Percentiles rank a stretch among this genome's conserved stretches.
Evolutionary conservation across 495 filamentous ascomycete species (phyloP).

Genomic region (Penicillium chermesinum): DNA sequence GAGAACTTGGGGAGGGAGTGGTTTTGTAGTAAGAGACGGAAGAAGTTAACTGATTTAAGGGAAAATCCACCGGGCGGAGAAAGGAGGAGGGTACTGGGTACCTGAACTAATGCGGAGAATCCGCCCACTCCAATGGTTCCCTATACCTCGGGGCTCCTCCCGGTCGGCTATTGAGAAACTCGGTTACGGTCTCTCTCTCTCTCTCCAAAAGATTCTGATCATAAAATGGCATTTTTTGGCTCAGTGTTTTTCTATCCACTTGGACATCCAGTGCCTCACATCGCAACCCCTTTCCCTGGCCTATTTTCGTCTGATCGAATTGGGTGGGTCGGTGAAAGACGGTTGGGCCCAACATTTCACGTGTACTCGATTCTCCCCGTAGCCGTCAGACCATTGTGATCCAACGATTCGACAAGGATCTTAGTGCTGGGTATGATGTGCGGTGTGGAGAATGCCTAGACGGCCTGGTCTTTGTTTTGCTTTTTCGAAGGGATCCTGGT

Average conservation of each 20-base stretch:
- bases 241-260: background rate
- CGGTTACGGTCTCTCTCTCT: background rate
- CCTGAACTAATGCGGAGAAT: conserved; percentile 15
- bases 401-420: background rate
- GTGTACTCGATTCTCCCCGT: conserved; percentile 27
- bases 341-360: conserved; percentile 27
- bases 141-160: background rate
- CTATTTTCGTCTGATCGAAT: conserved; percentile 1
- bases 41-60: conserved; percentile 18
- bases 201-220: background rate
- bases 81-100: conserved; percentile 20
- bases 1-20: background rate
- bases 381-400: conserved; percentile 25
- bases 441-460: no score
- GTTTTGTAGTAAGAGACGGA: background rate
- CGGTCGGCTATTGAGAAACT: background rate
- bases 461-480: no score
- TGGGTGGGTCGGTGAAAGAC: conserved; percentile 20
- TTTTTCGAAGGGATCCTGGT: no score
- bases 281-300: background rate
- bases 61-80: conserved; percentile 6
- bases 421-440: background rate
- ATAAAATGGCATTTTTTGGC: background rate
- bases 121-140: background rate
- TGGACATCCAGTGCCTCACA: background rate